Evolutionary conservation across 1,284 basidiomycete species (phyloP).

Genomic region (Coniophora puteana): DNA sequence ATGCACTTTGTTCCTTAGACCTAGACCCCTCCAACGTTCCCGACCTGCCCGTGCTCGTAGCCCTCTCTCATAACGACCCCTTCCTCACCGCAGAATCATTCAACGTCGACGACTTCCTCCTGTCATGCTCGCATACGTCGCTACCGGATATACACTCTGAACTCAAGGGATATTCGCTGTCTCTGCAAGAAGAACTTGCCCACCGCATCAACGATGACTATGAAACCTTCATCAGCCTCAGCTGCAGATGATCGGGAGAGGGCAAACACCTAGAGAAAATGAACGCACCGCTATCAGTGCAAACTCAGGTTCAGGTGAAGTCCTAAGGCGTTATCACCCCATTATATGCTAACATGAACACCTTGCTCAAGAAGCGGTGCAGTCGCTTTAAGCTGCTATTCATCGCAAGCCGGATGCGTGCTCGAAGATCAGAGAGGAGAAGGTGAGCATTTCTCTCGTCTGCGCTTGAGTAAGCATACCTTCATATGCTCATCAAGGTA

Average conservation of each 20-base stretch:
- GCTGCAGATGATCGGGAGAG: constrained; percentile 85
- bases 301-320: constrained; percentile 60
- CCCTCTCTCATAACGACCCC: constrained; percentile 77
- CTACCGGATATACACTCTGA: constrained; percentile 86
- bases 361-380: constrained; percentile 62
- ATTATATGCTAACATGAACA: constrained; percentile 6
- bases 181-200: constrained; percentile 89
- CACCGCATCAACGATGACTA: constrained; percentile 97
- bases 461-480: constrained; percentile 76
- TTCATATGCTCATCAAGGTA: constrained; percentile 84
- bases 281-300: constrained; percentile 60
- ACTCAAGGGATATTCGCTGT: constrained; percentile 79
- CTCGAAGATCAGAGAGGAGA: constrained; percentile 76
- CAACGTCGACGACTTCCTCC: constrained; percentile 84
- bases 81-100: constrained; percentile 69
- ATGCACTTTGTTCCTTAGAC: no score
- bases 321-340: neutral
- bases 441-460: constrained; percentile 55
- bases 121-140: constrained; percentile 83
- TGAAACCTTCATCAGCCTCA: constrained; percentile 94
- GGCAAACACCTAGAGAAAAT: constrained; percentile 68
- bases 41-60: constrained; percentile 71
- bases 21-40: constrained; percentile 15
- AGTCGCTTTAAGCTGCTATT: constrained; percentile 67
- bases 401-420: constrained; percentile 75